phyloP scores from a whole-genome alignment of 345 rosid species.

The Rhodomyrtus tomentosa region DNA sequence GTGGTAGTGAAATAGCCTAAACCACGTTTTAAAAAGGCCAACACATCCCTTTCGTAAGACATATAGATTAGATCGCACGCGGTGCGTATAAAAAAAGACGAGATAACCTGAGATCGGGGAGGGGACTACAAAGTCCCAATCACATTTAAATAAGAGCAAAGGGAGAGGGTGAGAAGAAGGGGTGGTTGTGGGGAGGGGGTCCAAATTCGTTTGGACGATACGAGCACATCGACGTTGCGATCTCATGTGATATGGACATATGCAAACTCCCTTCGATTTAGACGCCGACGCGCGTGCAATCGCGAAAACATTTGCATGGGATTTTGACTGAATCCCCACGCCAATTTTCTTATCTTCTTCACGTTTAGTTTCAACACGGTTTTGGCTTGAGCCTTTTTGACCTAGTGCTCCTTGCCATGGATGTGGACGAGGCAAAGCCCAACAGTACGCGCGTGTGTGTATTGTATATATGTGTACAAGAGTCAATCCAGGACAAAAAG shows the following conservation, averaged over 20 bases:
- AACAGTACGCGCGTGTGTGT: not conserved
- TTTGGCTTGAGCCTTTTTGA: not conserved
- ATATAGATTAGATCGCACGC: not conserved
- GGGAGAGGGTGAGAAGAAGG: not conserved
- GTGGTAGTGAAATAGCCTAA: not conserved
- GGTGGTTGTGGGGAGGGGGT: not conserved
- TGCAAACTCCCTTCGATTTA: not conserved
- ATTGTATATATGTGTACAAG: not conserved
- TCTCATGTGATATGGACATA: not conserved
- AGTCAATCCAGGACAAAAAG: not conserved
- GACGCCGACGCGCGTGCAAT: not conserved
- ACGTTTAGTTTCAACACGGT: not conserved
- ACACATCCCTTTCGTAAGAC: not conserved
- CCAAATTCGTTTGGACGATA: not conserved
- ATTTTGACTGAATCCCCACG: not conserved
- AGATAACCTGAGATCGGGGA: not conserved
- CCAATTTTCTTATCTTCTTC: not conserved
- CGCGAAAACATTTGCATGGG: not conserved
- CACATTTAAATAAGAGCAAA: not conserved
- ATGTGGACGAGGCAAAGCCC: not conserved
- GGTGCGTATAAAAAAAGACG: not conserved
- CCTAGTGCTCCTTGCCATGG: not conserved
- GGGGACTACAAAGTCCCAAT: not conserved
- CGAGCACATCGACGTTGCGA: not conserved
- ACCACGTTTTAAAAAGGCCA: not conserved